Evolutionary conservation across 371 early-diverging fungal genomes (phyloP), one percentile per base, ranked within the genome.

Genomic region (Mucor ambiguus): DNA sequence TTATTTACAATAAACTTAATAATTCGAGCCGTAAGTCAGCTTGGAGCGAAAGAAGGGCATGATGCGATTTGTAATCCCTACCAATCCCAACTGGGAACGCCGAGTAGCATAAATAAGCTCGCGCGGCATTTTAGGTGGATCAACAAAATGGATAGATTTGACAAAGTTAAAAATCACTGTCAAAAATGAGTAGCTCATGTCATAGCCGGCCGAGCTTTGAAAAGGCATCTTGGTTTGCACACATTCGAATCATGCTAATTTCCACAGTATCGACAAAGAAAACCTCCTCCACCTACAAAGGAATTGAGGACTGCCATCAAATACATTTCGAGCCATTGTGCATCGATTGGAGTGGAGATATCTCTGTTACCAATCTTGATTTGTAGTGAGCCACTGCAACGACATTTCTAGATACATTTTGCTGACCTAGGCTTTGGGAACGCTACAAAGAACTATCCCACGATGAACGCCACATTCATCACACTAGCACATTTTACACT

Each of bases 1-100:
- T 60, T 46, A 44, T 44, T 60, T 44, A 7, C 30, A 60, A 60
- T 46, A 46, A 60, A 60, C 30, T 29, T 30, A 52, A 52, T 52
- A 41, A 32, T 26, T n/a, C 3, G 43, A 43, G 8, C 12, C 10
- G 7, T 20, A 3, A 44, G 1, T 22, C 22, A 44, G n/a, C 38
- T 2, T 41, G 18, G 18, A 35, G 1, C 12, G 12, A 12, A 35
- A 1, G 37, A 12, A 10, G 12, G 10, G 4, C 9, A 35, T 10
- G 30, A 33, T 33, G 9, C 33, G 4, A 9, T 33, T 9, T 8
- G 9, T 33, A 35, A 12, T 10, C 37, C 12, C 12, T 35, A 12
- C 9, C 33, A 1, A 33, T 33, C 4, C 37, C 37, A 35, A 35
- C 37, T 12, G 12, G 12, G 12, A 35, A 12, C 12, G 37, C 12